Evolutionary conservation across 495 filamentous ascomycete genomes (phyloP), one percentile per base, ranked within the genome.

Genomic region (Penicillium steckii): DNA sequence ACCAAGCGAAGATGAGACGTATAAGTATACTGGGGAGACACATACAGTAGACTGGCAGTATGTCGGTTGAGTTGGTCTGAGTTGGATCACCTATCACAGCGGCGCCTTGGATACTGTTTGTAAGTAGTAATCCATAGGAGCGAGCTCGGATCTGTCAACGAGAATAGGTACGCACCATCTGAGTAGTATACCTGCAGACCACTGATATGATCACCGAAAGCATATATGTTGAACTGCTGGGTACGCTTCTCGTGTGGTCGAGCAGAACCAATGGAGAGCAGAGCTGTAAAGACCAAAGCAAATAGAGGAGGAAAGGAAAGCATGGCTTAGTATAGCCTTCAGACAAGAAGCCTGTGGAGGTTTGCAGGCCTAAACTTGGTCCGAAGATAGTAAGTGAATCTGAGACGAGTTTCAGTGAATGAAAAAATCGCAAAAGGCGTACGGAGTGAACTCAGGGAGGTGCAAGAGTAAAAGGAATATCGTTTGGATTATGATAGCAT

Each of bases 161-260:
- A n/a, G n/a, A n/a, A n/a, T n/a, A n/a, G 19, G 21, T n/a, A 18
- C 30, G 0, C 55, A 74, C 71, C 61, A 4, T 70, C 57, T 22
- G 48, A 54, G 15, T 67, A 71, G 46, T 65, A 70, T 21, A 74
- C 21, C n/a, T 65, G 60, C 18, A 70, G 54, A 13, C 71, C 70
- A 18, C 61, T 63, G 37, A 74, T 70, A 8, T 52, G 55, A 8
- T 56, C 51, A 12, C 68, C 66, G 22, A 69, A 74, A 5, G 68
- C 66, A 25, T 68, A 73, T 2, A 74, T 54, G 15, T n/a, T 30
- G 50, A 73, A 71, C n/a, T 29, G 13, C 13, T 12, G n/a, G 17
- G 45, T 43, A 13, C 55, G 55, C 18, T 23, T 42, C 9, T 50
- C 37, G 7, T 55, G 29, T 17, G 55, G 59, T 2, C 32, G 32